Evolutionary conservation across 2,329 filamentous ascomycete genomes (phyloP).

Genomic region (Talaromyces sp.): DNA sequence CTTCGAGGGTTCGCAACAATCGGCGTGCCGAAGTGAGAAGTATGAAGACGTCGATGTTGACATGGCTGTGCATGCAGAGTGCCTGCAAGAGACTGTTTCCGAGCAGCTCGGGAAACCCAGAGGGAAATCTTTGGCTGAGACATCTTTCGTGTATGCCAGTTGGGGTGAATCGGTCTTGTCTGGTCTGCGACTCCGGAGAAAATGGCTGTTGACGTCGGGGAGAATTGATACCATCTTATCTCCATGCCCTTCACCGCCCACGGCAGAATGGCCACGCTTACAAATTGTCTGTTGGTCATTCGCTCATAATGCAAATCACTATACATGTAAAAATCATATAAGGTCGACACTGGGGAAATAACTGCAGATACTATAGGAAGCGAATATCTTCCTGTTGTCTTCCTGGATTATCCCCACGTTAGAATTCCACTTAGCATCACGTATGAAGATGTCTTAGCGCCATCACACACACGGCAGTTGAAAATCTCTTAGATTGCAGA

Average conservation of each 20-base stretch:
- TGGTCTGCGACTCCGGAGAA: neutral
- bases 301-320: neutral
- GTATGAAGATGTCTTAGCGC: neutral
- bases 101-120: neutral
- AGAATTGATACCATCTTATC: conserved; percentile 4
- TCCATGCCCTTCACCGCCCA: conserved; percentile 3
- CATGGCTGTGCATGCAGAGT: neutral
- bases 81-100: neutral
- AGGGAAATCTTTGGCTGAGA: neutral
- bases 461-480: neutral
- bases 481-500: neutral
- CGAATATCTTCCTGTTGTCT: too few species aligned
- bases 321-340: neutral
- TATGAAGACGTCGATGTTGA: neutral
- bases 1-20: neutral
- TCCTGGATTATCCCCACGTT: too few species aligned
- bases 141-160: neutral
- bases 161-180: neutral
- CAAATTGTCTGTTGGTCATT: conserved; percentile 4
- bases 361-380: too few species aligned
- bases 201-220: neutral
- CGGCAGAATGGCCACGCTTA: conserved; percentile 11
- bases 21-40: neutral
- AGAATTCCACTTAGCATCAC: too few species aligned
- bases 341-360: too few species aligned